Evolutionary conservation across 139 green algal species (phyloP), one percentile per base, ranked within the genome.

Genomic region (Pleodorina starrii): DNA sequence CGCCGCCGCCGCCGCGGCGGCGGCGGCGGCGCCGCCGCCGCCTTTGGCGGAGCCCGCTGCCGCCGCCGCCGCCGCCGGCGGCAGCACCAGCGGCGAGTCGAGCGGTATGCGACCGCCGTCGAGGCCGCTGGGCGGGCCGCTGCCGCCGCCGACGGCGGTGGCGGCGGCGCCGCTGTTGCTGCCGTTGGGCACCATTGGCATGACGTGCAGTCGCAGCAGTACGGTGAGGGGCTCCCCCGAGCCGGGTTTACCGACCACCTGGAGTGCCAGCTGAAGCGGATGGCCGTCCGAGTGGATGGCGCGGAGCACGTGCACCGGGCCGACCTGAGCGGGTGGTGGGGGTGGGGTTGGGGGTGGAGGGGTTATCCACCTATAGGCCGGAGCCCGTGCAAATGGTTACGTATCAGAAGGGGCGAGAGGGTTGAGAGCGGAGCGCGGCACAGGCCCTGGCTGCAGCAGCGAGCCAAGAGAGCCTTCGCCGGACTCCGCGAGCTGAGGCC

Each of bases 251-350:
- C 60, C 81, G 42, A 87, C 81, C n/a, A 87, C 43, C n/a, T 87
- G 81, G 12, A 87, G 9, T 0, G 69, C 59, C 43, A 87, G 14
- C 43, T 36, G 10, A 5, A 87, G n/a, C 10, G 81, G 81, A 16
- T 48, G 27, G 48, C 81, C 81, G 60, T 87, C 81, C 16, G 43
- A n/a, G 81, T 87, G 81, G 29, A 36, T 23, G 43, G 17, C 81
- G 2, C 63, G 60, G 12, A 87, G 81, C n/a, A 78, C 29, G 44
- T 87, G 81, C 81, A 77, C 27, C 1, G 81, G 81, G 6, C 81
- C 81, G 42, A 86, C 79, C 79, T 86, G 79, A 9, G 38, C 12
- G 27, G 74, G n/a, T n/a, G n/a, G n/a, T n/a, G n/a, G n/a, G n/a
- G n/a, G n/a, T n/a, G n/a, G n/a, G n/a, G n/a, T n/a, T n/a, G n/a